Evolutionary conservation across 192 early-diverging fungal genomes (phyloP).

Genomic region (Anaeromyces robustus): DNA sequence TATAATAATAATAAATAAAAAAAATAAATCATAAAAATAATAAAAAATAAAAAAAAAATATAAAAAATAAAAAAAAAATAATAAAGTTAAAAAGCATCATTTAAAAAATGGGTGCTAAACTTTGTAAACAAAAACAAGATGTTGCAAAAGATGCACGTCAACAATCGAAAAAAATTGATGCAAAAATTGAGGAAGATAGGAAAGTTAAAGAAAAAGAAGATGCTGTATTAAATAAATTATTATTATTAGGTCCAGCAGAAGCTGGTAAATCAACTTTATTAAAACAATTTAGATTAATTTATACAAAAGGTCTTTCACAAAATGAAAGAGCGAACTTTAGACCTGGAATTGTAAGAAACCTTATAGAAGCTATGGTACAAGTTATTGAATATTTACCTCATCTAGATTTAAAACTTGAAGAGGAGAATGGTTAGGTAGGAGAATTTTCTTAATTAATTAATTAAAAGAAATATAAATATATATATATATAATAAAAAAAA

Average conservation of each 20-base stretch:
- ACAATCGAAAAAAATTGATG: background rate
- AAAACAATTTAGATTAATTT: background rate
- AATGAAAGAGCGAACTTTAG: background rate
- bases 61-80: background rate
- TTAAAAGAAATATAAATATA: no score
- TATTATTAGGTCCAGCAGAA: constrained; percentile 1
- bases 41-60: background rate
- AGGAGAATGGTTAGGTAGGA: background rate
- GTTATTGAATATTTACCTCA: background rate
- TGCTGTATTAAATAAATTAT: background rate
- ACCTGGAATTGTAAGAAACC: background rate
- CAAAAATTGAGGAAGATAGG: background rate
- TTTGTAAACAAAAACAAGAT: background rate
- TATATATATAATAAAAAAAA: no score
- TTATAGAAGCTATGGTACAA: background rate
- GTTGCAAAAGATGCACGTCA: background rate
- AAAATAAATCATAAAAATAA: background rate
- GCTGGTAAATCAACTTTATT: constrained; percentile 4
- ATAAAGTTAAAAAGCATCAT: background rate
- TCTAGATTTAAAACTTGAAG: background rate
- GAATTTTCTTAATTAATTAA: no score
- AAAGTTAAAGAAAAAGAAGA: background rate
- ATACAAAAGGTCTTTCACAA: background rate
- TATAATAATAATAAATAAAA: no score
- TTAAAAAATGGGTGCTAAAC: background rate